Percentiles rank a stretch among this genome's conserved stretches.
phyloP scores from a whole-genome alignment of 1,284 basidiomycete species.

The Tilletia setariae region DNA sequence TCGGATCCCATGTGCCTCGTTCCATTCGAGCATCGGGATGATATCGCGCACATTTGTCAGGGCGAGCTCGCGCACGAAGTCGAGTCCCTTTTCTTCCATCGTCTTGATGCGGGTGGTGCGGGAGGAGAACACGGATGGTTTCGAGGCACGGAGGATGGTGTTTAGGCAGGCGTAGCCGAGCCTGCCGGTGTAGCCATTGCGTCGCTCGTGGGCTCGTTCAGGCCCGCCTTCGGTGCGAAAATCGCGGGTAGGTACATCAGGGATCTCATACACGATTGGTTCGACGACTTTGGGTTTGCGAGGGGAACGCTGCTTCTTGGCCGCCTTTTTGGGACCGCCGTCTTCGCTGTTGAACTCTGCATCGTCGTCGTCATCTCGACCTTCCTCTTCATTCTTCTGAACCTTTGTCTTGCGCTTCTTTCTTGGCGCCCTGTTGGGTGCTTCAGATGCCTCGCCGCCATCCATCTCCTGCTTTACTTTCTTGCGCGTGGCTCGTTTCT shows the following conservation, averaged over 20 bases:
- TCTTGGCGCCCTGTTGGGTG: background rate
- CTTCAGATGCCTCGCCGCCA: background rate
- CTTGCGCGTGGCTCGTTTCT: background rate
- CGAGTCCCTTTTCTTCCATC: conserved; percentile 60
- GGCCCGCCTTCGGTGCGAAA: conserved; percentile 36
- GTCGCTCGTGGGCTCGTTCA: conserved; percentile 27
- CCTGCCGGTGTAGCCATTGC: conserved; percentile 30
- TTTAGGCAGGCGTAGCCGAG: conserved; percentile 76
- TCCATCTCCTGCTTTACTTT: background rate
- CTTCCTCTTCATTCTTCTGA: background rate
- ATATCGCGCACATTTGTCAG: conserved; percentile 63
- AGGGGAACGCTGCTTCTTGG: background rate
- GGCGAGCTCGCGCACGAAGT: conserved; percentile 74
- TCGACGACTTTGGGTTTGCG: conserved; percentile 61
- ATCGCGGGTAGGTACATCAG: conserved; percentile 55
- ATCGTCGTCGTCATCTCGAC: background rate
- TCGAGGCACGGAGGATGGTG: conserved; percentile 71
- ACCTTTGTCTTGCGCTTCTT: background rate
- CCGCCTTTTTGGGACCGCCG: background rate
- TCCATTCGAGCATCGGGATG: conserved; percentile 67
- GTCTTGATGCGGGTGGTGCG: conserved; percentile 71
- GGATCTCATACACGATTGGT: conserved; percentile 68
- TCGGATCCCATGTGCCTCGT: conserved; percentile 45
- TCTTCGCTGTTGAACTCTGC: background rate
- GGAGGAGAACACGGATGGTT: conserved; percentile 70